A percentile compares a stretch with the other conserved stretches of the same genome.
phyloP scores from a whole-genome alignment of 306 rosid genomes.

The Corylus avellana region DNA sequence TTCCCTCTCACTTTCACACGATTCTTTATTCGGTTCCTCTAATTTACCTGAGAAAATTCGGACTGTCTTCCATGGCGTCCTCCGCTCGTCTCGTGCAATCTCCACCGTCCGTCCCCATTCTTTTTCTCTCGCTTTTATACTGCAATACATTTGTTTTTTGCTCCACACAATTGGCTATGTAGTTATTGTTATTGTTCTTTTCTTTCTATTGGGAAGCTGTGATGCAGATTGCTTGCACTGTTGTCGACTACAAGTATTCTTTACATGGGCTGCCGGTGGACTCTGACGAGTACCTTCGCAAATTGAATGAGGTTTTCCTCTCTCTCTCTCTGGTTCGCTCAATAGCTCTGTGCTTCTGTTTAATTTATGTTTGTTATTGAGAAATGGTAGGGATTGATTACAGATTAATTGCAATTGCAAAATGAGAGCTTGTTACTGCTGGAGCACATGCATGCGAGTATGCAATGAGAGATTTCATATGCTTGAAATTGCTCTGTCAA shows the following conservation, averaged over 20 bases:
- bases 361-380: background rate
- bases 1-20: slow-evolving; percentile 15
- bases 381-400: background rate
- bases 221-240: slow-evolving; percentile 58
- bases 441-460: background rate
- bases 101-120: slow-evolving; percentile 46
- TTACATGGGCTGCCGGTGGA: slow-evolving; percentile 43
- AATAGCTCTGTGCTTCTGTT: background rate
- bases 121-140: background rate
- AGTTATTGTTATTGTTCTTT: background rate
- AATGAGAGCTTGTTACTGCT: background rate
- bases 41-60: slow-evolving; percentile 27
- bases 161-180: background rate
- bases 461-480: background rate
- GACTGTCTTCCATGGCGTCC: slow-evolving; percentile 47
- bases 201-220: background rate
- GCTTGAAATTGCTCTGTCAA: background rate
- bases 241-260: slow-evolving; percentile 68
- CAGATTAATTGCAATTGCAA: background rate
- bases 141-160: background rate
- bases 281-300: slow-evolving; percentile 60
- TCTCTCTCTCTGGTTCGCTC: background rate
- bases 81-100: slow-evolving; percentile 79
- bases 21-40: slow-evolving; percentile 17
- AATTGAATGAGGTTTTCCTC: slow-evolving; percentile 56